These are phyloP conservation scores for Klebsormidium nitens DNA, from an alignment of 139 green algal genomes.

Conservation along the genomic window DNA sequence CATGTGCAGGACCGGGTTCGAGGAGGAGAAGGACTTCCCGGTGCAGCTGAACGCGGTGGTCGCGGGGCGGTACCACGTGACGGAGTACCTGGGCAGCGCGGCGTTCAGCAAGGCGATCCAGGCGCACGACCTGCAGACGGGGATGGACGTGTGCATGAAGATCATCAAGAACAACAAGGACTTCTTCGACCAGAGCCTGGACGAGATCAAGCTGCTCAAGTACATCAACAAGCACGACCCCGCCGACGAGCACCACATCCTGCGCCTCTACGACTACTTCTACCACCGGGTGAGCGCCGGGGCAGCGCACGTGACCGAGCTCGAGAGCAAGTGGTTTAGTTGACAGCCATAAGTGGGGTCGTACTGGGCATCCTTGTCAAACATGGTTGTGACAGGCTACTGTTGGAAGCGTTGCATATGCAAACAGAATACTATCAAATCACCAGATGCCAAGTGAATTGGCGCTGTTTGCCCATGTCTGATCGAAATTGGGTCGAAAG, in stretches of 20 bases:
- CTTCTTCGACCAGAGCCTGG: conserved; percentile 93
- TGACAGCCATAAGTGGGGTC: too few species aligned
- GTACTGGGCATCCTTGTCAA: too few species aligned
- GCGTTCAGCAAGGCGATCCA: conserved; percentile 93
- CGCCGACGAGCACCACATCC: conserved; percentile 73
- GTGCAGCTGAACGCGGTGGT: conserved; percentile 78
- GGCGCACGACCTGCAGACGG: conserved; percentile 80
- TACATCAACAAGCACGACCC: conserved; percentile 84
- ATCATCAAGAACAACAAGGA: conserved; percentile 99
- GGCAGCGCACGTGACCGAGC: too few species aligned
- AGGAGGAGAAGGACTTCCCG: conserved; percentile 85
- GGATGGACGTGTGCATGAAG: conserved; percentile 82
- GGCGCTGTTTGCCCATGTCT: too few species aligned
- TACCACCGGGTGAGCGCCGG: conserved; percentile 66
- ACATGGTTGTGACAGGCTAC: too few species aligned
- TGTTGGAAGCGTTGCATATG: too few species aligned
- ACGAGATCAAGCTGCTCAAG: conserved; percentile 94
- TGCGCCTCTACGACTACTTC: conserved; percentile 94
- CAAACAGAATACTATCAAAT: too few species aligned
- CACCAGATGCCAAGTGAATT: too few species aligned
- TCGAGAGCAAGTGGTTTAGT: too few species aligned
- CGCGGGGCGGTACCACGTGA: conserved; percentile 83
- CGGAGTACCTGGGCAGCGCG: conserved; percentile 82
- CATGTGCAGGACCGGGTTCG: conserved; percentile 73
- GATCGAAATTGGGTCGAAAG: too few species aligned